Base-by-base conservation (phyloP, 177 flowering plant genomes). In the Tripterygium wilfordii region DNA sequence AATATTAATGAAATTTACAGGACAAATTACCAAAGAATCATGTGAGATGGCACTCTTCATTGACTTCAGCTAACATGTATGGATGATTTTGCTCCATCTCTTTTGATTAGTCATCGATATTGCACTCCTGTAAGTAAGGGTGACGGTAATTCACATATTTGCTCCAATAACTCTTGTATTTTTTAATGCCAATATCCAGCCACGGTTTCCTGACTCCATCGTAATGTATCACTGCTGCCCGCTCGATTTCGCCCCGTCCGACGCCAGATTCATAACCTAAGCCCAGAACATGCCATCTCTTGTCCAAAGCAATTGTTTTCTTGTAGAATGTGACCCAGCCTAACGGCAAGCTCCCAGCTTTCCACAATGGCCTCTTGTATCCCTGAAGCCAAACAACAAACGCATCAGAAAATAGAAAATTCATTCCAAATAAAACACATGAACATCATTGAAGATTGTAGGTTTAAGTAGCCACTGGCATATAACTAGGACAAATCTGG, bases 121-220 rank as follows among this genome's bases (percentile, higher is more conserved):
- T 94, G 85, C 99, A 90, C 33, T 73, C 85, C 57, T 83, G 92
- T 58, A 94, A 57, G 62, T 62, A 76, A 10, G 90, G 88, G 49
- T 82, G 76, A 16, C 74, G 69, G 29, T 69, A 87, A 0, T 63
- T 62, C 42, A 90, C 52, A 48, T 73, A 60, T 62, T 54, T 78
- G 63, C 42, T 79, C 99, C 99, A 94, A 50, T 81, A 85, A 22
- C 71, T 61, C 46, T 75, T 90, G 71, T 83, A 81, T 62, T 63
- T 76, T 14, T 33, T 62, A 15, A 85, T 54, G 21, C 83, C 95
- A 15, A 85, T 78, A 37, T 90, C 99, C 31, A 94, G 61, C 99
- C 99, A 94, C 8, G 99, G 97, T 60, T 94, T 94, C 88, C 67
- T 66, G 42, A 71, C 53, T 40, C 99, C 99, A 47, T 90, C 76